These are phyloP conservation scores for Mycena galericulata DNA, from an alignment of 768 basidiomycete species.

Conservation along the genomic window DNA sequence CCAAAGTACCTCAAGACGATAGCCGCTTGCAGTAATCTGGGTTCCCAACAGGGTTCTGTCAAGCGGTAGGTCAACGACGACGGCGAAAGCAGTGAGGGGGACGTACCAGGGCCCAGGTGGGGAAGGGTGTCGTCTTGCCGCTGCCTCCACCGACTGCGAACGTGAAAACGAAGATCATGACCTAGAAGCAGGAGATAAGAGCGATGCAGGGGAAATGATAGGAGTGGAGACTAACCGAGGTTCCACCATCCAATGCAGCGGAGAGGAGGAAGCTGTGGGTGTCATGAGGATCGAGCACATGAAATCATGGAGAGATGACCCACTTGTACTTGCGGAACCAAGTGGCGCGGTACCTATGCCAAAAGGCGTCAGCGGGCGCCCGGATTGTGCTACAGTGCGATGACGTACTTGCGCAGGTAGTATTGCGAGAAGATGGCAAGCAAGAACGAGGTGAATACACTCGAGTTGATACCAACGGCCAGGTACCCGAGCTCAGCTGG, in stretches of 20 bases:
- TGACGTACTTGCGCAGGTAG: too few species aligned
- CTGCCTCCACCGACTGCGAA: constrained; percentile 46
- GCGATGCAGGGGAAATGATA: neutral
- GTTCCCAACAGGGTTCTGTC: constrained; percentile 45
- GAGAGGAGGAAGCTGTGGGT: constrained; percentile 34
- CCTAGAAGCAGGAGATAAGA: neutral
- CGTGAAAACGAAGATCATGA: constrained; percentile 49
- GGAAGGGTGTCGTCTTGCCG: constrained; percentile 38
- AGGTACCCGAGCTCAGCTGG: too few species aligned
- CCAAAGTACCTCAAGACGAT: neutral
- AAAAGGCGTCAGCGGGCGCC: too few species aligned
- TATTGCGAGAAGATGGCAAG: too few species aligned
- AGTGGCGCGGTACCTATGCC: too few species aligned
- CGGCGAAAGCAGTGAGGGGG: neutral
- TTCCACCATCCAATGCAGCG: constrained; percentile 35
- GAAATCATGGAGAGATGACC: neutral
- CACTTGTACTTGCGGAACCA: constrained; percentile 48
- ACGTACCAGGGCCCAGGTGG: constrained; percentile 42
- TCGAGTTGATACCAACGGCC: too few species aligned
- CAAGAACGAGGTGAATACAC: too few species aligned
- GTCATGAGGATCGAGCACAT: neutral
- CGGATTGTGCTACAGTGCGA: too few species aligned
- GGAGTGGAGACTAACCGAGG: constrained; percentile 19
- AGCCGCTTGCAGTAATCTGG: constrained; percentile 49
- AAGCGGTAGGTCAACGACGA: neutral